phyloP scores from a whole-genome alignment of 2,329 filamentous ascomycete species.

The Trichoderma sp. region DNA sequence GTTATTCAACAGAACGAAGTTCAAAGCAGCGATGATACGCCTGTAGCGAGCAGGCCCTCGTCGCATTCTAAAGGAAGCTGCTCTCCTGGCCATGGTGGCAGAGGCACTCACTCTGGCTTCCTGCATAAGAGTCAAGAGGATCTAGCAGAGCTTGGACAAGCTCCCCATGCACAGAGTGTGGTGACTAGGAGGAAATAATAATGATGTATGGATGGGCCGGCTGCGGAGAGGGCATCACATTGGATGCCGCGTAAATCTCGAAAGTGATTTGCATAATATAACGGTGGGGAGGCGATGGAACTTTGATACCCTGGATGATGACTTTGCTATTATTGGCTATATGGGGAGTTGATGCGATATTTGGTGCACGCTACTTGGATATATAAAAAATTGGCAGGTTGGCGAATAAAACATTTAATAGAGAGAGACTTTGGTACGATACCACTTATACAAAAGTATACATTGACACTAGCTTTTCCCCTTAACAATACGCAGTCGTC shows the following conservation, averaged over 20 bases:
- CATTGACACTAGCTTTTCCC: background rate
- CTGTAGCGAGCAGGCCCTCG: constrained; percentile 19
- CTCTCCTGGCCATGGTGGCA: constrained; percentile 22
- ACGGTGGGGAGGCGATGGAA: background rate
- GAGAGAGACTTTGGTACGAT: background rate
- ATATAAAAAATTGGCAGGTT: background rate
- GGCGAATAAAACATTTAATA: background rate
- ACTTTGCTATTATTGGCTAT: background rate
- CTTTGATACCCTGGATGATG: background rate
- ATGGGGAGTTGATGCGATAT: background rate
- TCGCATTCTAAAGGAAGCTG: background rate
- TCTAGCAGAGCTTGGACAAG: constrained; percentile 34
- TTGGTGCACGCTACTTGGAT: background rate
- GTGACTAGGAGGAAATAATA: constrained; percentile 30
- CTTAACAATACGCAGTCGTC: background rate
- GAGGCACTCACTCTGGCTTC: constrained; percentile 28
- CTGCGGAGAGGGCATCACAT: background rate
- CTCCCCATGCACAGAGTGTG: constrained; percentile 30
- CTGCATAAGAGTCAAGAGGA: constrained; percentile 35
- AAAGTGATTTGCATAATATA: background rate
- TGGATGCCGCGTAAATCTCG: background rate
- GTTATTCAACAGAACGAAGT: constrained; percentile 23
- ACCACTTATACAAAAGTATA: background rate
- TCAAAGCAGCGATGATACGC: constrained; percentile 22
- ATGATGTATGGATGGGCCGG: constrained; percentile 24